Evolutionary conservation across 768 basidiomycete genomes (phyloP).

Genomic region (Udeniomyces megalosporus): DNA sequence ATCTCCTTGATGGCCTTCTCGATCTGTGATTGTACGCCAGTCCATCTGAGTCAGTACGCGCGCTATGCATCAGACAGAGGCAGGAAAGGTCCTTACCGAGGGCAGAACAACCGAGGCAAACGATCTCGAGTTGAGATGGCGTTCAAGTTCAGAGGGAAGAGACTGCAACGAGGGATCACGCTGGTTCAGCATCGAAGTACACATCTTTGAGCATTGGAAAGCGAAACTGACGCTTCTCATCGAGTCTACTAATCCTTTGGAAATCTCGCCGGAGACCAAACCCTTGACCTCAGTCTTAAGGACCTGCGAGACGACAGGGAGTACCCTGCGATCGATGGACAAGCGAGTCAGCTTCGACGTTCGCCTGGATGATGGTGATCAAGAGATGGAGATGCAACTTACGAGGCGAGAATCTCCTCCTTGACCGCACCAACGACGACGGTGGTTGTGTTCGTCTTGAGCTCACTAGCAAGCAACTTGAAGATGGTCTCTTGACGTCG

Average conservation of each 20-base stretch:
- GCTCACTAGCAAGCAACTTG: conserved; percentile 1
- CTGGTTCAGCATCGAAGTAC: not conserved
- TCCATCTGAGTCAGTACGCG: too few relatives aligned
- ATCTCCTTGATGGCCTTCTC: conserved; percentile 13
- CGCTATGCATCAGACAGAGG: not conserved
- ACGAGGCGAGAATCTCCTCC: not conserved
- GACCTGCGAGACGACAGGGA: conserved; percentile 1
- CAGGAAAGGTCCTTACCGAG: not conserved
- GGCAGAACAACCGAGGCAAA: conserved; percentile 3
- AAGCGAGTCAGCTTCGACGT: too few relatives aligned
- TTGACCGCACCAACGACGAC: not conserved
- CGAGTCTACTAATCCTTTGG: conserved; percentile 1
- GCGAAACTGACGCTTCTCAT: conserved; percentile 9
- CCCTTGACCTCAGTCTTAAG: not conserved
- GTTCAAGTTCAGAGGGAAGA: conserved; percentile 1
- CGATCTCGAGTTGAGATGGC: not conserved
- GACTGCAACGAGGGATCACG: not conserved
- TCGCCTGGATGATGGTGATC: too few relatives aligned
- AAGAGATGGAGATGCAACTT: too few relatives aligned
- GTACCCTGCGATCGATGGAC: too few relatives aligned
- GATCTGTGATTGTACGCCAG: too few relatives aligned
- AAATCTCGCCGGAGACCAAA: conserved; percentile 2
- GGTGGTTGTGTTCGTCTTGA: conserved; percentile 2
- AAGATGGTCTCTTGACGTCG: conserved; percentile 9
- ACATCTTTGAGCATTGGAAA: not conserved